phyloP scores from a whole-genome alignment of 1,284 basidiomycete species.

The Moesziomyces parantarcticus region DNA sequence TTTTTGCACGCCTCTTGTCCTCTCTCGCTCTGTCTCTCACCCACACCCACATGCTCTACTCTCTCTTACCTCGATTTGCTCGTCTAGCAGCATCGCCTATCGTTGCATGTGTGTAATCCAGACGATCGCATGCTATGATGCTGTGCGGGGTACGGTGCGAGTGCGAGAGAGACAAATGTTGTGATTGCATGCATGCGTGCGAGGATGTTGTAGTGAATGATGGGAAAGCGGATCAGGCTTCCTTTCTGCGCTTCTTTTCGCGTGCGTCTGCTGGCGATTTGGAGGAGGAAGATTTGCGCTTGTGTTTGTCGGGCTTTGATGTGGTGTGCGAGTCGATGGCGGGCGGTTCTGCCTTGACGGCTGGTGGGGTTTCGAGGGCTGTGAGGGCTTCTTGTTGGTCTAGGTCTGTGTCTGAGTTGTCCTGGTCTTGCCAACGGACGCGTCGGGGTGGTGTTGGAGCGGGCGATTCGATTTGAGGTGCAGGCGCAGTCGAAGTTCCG shows the following conservation, averaged over 20 bases:
- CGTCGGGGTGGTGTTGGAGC: conserved; percentile 20
- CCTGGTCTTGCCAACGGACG: conserved; percentile 42
- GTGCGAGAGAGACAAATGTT: too few relatives aligned
- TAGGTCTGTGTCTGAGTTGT: conserved; percentile 8
- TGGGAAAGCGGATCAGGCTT: conserved; percentile 9
- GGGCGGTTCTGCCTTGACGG: conserved; percentile 13
- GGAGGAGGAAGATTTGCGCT: not conserved
- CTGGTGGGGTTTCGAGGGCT: conserved; percentile 7
- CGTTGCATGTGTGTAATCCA: too few relatives aligned
- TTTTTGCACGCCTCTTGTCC: too few relatives aligned
- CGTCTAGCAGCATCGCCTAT: too few relatives aligned
- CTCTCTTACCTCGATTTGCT: too few relatives aligned
- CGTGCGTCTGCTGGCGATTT: conserved; percentile 5
- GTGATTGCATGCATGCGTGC: too few relatives aligned
- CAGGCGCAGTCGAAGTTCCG: not conserved
- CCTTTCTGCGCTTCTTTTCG: conserved; percentile 43
- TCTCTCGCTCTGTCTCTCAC: too few relatives aligned
- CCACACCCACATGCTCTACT: too few relatives aligned
- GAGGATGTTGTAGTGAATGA: too few relatives aligned
- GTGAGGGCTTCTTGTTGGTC: conserved; percentile 10
- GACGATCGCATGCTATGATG: too few relatives aligned
- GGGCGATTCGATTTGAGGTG: not conserved
- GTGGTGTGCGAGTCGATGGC: not conserved
- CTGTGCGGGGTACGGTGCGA: too few relatives aligned
- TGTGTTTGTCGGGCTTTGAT: conserved; percentile 1